A percentile compares a stretch with the other conserved stretches of the same genome.
Conservation (phyloP, 2,329 filamentous ascomycete species). For the Colletotrichum cuscutae region DNA sequence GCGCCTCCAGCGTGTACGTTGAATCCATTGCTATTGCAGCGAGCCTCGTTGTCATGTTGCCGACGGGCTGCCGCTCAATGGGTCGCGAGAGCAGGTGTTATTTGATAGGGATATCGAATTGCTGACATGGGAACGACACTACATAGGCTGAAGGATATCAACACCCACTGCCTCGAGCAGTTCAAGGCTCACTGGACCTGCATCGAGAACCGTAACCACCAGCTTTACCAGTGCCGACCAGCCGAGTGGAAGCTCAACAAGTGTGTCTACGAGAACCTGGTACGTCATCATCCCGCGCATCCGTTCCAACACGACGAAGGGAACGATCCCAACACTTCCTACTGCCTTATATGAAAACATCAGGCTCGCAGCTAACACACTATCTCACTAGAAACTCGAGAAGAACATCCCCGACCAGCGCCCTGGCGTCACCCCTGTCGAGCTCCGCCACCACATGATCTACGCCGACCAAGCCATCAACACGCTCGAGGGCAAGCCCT, state of each 20-base stretch:
- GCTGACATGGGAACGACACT: background rate
- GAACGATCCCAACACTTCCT: background rate
- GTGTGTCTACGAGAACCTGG: slow-evolving; percentile 96
- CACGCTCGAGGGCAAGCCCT: slow-evolving; percentile 55
- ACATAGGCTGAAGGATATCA: slow-evolving; percentile 88
- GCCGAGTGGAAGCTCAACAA: slow-evolving; percentile 91
- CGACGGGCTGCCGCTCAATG: background rate
- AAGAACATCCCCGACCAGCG: slow-evolving; percentile 83
- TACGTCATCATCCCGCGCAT: slow-evolving; percentile 59
- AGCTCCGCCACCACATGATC: slow-evolving; percentile 74
- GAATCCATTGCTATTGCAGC: background rate
- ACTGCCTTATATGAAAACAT: background rate
- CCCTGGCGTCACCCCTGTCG: slow-evolving; percentile 75
- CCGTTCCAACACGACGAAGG: background rate
- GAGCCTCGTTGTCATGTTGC: background rate
- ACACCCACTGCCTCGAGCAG: slow-evolving; percentile 90
- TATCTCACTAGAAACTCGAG: slow-evolving; percentile 73
- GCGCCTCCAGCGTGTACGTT: slow-evolving; percentile 93
- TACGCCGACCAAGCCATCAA: slow-evolving; percentile 65
- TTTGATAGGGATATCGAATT: background rate
- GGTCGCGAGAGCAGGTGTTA: background rate
- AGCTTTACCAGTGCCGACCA: slow-evolving; percentile 93
- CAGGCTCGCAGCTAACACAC: background rate
- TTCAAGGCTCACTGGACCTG: slow-evolving; percentile 97
- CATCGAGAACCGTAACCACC: slow-evolving; percentile 97